Percentiles rank a stretch among this genome's conserved stretches.
Evolutionary conservation across 2,329 filamentous ascomycete species (phyloP).

Genomic region (Alternaria metachromatica): DNA sequence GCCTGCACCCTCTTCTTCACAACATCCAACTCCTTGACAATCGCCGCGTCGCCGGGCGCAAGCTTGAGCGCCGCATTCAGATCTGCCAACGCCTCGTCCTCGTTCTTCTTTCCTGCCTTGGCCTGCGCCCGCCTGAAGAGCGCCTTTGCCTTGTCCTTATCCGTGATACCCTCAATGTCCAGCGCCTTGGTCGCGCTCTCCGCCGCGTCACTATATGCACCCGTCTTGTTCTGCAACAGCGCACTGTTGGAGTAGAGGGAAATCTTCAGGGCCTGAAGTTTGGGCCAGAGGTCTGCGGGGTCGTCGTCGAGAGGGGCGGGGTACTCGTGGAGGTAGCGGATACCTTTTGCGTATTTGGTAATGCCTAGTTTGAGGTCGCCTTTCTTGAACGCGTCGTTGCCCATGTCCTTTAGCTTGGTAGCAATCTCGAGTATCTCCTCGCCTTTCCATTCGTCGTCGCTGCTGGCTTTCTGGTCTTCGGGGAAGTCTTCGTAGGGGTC

Average conservation of each 20-base stretch:
- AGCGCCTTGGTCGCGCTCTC: conserved; percentile 77
- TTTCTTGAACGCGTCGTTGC: conserved; percentile 89
- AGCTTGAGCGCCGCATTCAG: conserved; percentile 54
- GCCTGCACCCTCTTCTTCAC: conserved; percentile 79
- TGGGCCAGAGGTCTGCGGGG: conserved; percentile 68
- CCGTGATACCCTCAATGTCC: conserved; percentile 66
- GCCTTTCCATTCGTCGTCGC: conserved; percentile 67
- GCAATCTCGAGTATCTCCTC: conserved; percentile 78
- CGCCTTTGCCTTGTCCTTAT: conserved; percentile 87
- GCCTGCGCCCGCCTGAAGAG: conserved; percentile 83
- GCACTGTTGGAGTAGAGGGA: conserved; percentile 88
- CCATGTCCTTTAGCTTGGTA: conserved; percentile 84
- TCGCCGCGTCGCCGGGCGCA: conserved; percentile 73
- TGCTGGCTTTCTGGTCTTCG: conserved; percentile 70
- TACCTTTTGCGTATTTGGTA: conserved; percentile 92
- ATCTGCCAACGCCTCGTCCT: conserved; percentile 70
- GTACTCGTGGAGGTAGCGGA: conserved; percentile 88
- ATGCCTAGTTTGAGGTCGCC: conserved; percentile 74
- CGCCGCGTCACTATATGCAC: conserved; percentile 72
- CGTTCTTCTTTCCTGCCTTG: conserved; percentile 78
- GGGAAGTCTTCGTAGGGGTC: conserved; percentile 96
- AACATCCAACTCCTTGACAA: conserved; percentile 75
- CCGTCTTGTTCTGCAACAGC: conserved; percentile 82
- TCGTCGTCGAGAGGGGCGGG: conserved; percentile 73
- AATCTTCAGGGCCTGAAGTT: conserved; percentile 79